Evolutionary conservation across 2,329 filamentous ascomycete species (phyloP), one percentile per base, ranked within the genome.

Genomic region (Talaromyces sp.): DNA sequence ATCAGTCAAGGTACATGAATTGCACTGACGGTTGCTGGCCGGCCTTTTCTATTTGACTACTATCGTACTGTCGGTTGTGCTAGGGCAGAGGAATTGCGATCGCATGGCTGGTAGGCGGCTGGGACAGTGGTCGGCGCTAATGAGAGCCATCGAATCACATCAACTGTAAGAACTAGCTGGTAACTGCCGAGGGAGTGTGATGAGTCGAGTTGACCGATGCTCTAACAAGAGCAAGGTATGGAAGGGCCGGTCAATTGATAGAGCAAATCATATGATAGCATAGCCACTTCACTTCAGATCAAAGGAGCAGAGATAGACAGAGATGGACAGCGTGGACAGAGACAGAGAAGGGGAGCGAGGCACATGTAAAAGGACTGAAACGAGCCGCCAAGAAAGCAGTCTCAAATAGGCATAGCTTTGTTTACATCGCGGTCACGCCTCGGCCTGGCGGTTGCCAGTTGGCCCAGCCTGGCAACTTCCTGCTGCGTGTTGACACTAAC

Each of bases 351-450:
- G 11, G 25, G 33, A 35, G 9, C 13, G 27, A 37, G 35, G n/a
- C 39, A 57, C 61, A 63, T 57, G 50, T 49, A 39, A 63, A 59
- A 22, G 8, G 13, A 11, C 45, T 13, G 45, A 47, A 47, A 15
- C 2, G 6, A 6, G 2, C 41, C n/a, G 56, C 35, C 35, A 58
- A 58, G 25, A 31, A 19, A 1, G 13, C 3, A 1, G 2, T 35
- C 50, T 33, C 0, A 1, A 25, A 52, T 9, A 8, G n/a, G 33
- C 13, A 27, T 66, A 62, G 64, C 64, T 66, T 66, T 66, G 64
- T 66, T 66, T 59, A 66, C 64, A 61, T 64, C 62, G 62, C 50
- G 58, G 39, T 61, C 39, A 57, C 19, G 43, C 63, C 43, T 49
- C 37, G 45, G 63, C 63, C 58, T 31, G 37, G 33, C 15, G 0